Conservation (phyloP, 345 rosid species). For the Tarenaya hassleriana region DNA sequence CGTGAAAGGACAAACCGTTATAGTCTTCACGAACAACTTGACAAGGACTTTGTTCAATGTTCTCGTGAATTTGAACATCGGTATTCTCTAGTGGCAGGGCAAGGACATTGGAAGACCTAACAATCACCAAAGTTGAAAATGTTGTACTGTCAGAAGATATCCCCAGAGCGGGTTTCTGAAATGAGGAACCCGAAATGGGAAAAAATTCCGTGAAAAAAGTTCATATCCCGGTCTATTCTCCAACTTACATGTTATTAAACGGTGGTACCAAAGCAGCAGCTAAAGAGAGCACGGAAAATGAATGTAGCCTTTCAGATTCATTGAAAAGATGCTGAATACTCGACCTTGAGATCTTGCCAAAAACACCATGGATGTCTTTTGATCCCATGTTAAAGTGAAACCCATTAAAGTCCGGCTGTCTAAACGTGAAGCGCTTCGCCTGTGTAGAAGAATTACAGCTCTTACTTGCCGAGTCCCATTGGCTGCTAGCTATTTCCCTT, state of each 20-base stretch:
- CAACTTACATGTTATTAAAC: constrained; percentile 50
- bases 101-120: constrained; percentile 49
- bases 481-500: constrained; percentile 34
- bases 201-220: background rate
- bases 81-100: constrained; percentile 35
- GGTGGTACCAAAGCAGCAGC: constrained; percentile 64
- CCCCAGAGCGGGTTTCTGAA: background rate
- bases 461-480: constrained; percentile 26
- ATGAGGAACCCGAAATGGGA: background rate
- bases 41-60: constrained; percentile 48
- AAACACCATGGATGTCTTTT: constrained; percentile 26
- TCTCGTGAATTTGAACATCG: constrained; percentile 32
- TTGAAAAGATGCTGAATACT: constrained; percentile 39
- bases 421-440: constrained; percentile 32
- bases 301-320: constrained; percentile 56
- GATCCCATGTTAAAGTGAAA: constrained; percentile 29
- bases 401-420: constrained; percentile 26
- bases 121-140: constrained; percentile 6
- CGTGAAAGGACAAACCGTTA: constrained; percentile 40
- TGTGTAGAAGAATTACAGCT: constrained; percentile 28
- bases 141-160: background rate
- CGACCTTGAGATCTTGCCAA: constrained; percentile 41
- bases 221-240: constrained; percentile 7
- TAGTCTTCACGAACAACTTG: constrained; percentile 41
- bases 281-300: constrained; percentile 51